phyloP scores from a whole-genome alignment of 1,139 yeast genomes.

The Martiniozyma asiatica region DNA sequence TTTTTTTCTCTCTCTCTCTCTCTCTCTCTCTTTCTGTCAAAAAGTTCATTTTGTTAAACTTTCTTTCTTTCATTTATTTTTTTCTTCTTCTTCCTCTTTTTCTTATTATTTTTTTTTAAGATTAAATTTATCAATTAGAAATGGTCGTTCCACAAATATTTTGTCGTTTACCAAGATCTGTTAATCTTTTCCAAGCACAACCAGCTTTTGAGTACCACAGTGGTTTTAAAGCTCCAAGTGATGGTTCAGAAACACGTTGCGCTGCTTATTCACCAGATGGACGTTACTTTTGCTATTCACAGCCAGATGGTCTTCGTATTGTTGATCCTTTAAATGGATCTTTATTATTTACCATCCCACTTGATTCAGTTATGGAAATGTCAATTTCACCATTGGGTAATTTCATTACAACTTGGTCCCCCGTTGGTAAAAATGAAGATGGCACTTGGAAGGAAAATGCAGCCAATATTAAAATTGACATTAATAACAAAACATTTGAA shows the following conservation, averaged over 20 bases:
- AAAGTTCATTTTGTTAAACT: no score
- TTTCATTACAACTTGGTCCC: conserved; percentile 81
- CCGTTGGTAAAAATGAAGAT: conserved; percentile 55
- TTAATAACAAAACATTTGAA: conserved; percentile 22
- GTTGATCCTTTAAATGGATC: conserved; percentile 43
- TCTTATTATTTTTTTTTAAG: no score
- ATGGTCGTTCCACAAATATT: no score
- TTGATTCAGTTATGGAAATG: conserved; percentile 63
- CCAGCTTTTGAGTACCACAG: conserved; percentile 29
- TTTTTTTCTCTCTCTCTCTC: no score
- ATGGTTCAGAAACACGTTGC: conserved; percentile 19
- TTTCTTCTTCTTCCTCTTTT: no score
- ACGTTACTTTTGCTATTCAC: conserved; percentile 42
- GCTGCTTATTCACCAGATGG: conserved; percentile 46
- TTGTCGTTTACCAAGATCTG: conserved; percentile 53
- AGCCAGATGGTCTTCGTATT: conserved; percentile 45
- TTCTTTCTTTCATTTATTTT: no score
- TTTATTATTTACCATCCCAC: conserved; percentile 32
- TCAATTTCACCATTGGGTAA: conserved; percentile 85
- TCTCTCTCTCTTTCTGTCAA: no score
- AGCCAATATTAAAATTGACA: conserved; percentile 40
- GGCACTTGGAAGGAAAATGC: conserved; percentile 73
- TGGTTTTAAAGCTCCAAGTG: conserved; percentile 23
- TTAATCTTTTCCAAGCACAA: conserved; percentile 46
- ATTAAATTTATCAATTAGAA: no score